Evolutionary conservation across 441 rosid species (phyloP).

Genomic region (Gossypium davidsonii): DNA sequence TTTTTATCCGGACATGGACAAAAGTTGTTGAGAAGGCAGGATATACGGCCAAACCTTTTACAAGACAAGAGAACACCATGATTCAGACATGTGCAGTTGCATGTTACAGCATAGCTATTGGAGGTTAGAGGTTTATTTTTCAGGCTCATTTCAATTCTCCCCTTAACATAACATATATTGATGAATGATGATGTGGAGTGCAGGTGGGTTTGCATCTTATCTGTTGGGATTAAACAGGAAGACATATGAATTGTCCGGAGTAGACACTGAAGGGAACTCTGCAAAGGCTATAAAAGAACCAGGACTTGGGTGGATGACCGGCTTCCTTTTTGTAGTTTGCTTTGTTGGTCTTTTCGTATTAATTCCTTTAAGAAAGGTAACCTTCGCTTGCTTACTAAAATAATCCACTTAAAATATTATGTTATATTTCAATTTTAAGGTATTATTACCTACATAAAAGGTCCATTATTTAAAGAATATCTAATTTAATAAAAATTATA

Average conservation of each 20-base stretch:
- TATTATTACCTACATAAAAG: too few species aligned
- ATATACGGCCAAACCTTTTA: constrained; percentile 28
- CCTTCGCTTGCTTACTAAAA: not conserved
- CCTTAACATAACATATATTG: not conserved
- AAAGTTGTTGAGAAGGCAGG: constrained; percentile 36
- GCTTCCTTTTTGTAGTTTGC: constrained; percentile 51
- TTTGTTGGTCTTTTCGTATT: constrained; percentile 60
- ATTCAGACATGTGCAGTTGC: constrained; percentile 73
- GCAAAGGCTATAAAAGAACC: constrained; percentile 46
- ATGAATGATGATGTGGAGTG: not conserved
- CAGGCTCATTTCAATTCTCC: not conserved
- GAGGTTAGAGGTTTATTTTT: constrained; percentile 33
- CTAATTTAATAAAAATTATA: too few species aligned
- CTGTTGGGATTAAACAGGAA: constrained; percentile 52
- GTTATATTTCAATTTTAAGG: too few species aligned
- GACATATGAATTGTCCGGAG: constrained; percentile 55
- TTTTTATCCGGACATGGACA: constrained; percentile 34
- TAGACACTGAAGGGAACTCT: constrained; percentile 50
- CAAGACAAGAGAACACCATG: constrained; percentile 42
- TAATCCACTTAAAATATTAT: too few species aligned
- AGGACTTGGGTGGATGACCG: constrained; percentile 66
- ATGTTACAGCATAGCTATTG: constrained; percentile 61
- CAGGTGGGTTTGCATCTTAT: constrained; percentile 76
- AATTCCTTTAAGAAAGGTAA: constrained; percentile 65
- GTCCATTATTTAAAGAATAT: too few species aligned